Evolutionary conservation across 2,329 filamentous ascomycete species (phyloP).

Genomic region (Pezicula radicicola): DNA sequence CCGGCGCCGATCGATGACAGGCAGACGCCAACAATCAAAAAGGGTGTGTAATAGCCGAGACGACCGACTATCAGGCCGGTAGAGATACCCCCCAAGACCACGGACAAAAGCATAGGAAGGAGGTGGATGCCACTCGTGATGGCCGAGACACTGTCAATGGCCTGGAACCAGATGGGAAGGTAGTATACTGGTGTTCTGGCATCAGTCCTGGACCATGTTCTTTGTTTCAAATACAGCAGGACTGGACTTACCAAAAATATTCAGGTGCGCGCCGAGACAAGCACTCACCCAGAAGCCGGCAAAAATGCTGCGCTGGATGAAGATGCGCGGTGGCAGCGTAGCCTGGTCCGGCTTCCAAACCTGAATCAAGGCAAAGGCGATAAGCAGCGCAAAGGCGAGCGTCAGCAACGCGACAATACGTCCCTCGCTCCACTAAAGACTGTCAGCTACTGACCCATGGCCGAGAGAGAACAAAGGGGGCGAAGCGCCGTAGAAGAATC

Average conservation of each 20-base stretch:
- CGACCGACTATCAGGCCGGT: conserved; percentile 16
- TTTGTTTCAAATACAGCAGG: no score
- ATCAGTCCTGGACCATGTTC: background rate
- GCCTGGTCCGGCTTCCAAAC: conserved; percentile 30
- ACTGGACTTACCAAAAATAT: conserved; percentile 6
- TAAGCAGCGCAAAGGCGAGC: conserved; percentile 22
- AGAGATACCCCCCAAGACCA: conserved; percentile 21
- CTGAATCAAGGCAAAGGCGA: conserved; percentile 29
- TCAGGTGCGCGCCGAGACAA: conserved; percentile 4
- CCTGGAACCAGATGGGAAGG: conserved; percentile 46
- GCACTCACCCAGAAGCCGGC: conserved; percentile 16
- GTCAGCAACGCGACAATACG: conserved; percentile 30
- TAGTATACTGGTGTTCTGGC: conserved; percentile 30
- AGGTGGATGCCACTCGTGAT: conserved; percentile 39
- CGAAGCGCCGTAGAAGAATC: no score
- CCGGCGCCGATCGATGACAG: conserved; percentile 33
- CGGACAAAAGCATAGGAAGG: conserved; percentile 26
- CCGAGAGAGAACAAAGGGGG: no score
- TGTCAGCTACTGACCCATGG: conserved; percentile 9
- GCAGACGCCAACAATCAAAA: conserved; percentile 8
- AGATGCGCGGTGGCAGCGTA: conserved; percentile 33
- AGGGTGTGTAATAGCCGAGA: conserved; percentile 19
- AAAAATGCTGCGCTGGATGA: conserved; percentile 30
- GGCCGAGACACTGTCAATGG: conserved; percentile 36
- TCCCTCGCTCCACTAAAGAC: conserved; percentile 8